A percentile compares a stretch with the other conserved stretches of the same genome.
These are phyloP conservation scores for Peronosclerospora sorghi DNA, from an alignment of 352 stramenopile genomes.

Conservation along the genomic window DNA sequence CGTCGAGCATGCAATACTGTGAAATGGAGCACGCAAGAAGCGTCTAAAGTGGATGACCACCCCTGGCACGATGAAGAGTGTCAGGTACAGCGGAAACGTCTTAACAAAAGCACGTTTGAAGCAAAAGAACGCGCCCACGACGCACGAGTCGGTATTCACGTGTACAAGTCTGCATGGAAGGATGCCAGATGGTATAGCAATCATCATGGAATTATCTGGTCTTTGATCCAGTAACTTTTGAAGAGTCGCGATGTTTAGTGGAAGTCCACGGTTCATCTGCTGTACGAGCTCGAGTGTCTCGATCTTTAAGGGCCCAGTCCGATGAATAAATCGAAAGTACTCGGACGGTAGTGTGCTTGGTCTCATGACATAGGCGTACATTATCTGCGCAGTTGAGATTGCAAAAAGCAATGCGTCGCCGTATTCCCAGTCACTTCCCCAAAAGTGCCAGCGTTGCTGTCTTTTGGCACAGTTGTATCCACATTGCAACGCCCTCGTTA, in stretches of 20 bases:
- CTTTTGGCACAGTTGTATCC: constrained; percentile 80
- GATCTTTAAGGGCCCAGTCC: constrained; percentile 48
- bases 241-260: constrained; percentile 31
- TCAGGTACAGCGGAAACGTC: constrained; percentile 75
- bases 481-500: constrained; percentile 73
- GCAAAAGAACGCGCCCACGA: constrained; percentile 30
- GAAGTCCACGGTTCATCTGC: constrained; percentile 35
- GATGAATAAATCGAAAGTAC: constrained; percentile 79
- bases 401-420: constrained; percentile 73
- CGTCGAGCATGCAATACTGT: constrained; percentile 41
- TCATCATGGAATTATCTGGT: constrained; percentile 17
- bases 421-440: constrained; percentile 75
- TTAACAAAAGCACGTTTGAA: constrained; percentile 52
- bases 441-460: constrained; percentile 79
- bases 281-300: constrained; percentile 62
- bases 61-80: constrained; percentile 73
- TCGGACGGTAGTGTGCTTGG: constrained; percentile 53
- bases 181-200: constrained; percentile 20
- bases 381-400: constrained; percentile 68
- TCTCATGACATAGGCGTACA: constrained; percentile 82
- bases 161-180: constrained; percentile 61
- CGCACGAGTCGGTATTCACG: constrained; percentile 35
- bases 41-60: constrained; percentile 77
- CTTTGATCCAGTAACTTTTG: constrained; percentile 35
- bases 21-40: constrained; percentile 49